Base-by-base conservation (phyloP, 1,284 basidiomycete species). In the Ustilago sp. region DNA sequence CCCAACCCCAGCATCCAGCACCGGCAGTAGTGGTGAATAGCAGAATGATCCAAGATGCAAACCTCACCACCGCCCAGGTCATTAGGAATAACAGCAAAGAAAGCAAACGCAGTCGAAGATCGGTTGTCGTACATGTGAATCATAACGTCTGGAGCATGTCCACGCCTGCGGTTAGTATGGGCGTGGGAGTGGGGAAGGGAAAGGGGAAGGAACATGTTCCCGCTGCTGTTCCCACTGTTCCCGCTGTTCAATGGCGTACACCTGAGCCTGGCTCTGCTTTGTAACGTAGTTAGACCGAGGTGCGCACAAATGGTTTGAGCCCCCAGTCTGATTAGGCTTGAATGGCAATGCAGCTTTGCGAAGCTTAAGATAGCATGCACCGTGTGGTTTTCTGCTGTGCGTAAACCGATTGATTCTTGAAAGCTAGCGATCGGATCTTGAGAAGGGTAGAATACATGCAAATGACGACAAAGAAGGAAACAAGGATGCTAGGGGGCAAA, bases 221-320 rank as follows among this genome's bases (percentile, higher is more conserved):
- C 5, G 64, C 73, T 17, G 73, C 71, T 31, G 32, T 54, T 15
- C 59, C 73, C 3, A 61, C 73, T 17, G 73, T 75, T 9, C 73
- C 73, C 8, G 73, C 68, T 11, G 50, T 75, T 28, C 73, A 75
- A 39, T 75, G 73, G 73, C 60, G 73, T 32, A 48, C 48, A 3
- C 39, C 32, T 13, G 39, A 53, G 9, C 23, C 23, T 28, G 23
- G 23, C 23, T 28, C 23, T 28, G 23, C 23, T 28, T 28, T 28
- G 23, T 28, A 28, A 28, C 23, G 23, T 28, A 28, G 23, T 28
- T 51, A 55, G 23, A 28, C 17, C 38, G 38, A 39, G 38, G 7
- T 41, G 28, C 7, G n/a, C 19, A 41, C 36, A 41, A 28, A 28
- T 28, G 23, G 23, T 28, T 28, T 3, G 23, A 28, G 23, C 3